Conservation (phyloP, 352 stramenopile genomes). For the Pythium oligandrum region DNA sequence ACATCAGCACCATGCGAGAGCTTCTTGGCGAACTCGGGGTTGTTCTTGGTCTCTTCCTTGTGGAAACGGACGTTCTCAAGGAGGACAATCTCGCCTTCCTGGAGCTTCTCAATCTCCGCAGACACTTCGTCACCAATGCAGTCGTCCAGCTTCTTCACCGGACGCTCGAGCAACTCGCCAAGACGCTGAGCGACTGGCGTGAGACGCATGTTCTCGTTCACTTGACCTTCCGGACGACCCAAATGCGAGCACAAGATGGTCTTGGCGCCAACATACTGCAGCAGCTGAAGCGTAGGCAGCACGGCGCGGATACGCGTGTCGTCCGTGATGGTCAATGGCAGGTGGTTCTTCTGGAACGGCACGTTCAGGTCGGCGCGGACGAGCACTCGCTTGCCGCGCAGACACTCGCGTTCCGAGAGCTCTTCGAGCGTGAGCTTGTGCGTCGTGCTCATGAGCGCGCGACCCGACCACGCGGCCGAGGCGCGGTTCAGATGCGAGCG, state of each 20-base stretch:
- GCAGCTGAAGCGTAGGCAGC: conserved; percentile 90
- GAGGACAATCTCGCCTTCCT: conserved; percentile 91
- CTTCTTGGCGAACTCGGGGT: conserved; percentile 92
- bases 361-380: conserved; percentile 99
- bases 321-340: conserved; percentile 95
- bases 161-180: conserved; percentile 88
- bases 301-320: conserved; percentile 93
- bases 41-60: conserved; percentile 97
- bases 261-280: conserved; percentile 94
- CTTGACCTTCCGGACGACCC: conserved; percentile 93
- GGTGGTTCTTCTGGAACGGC: conserved; percentile 90
- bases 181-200: conserved; percentile 92
- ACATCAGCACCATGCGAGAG: conserved; percentile 91
- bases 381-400: conserved; percentile 96
- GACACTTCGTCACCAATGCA: conserved; percentile 93
- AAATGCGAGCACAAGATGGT: conserved; percentile 96
- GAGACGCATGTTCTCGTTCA: conserved; percentile 78
- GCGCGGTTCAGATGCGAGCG: conserved; percentile 6
- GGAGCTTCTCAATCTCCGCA: conserved; percentile 66
- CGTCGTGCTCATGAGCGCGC: conserved; percentile 31
- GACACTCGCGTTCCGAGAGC: conserved; percentile 49
- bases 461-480: not conserved
- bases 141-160: conserved; percentile 92
- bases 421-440: conserved; percentile 69
- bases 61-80: conserved; percentile 97